These are phyloP conservation scores for Melampsora larici-populina DNA, from an alignment of 1,284 basidiomycete species.

Conservation along the genomic window DNA sequence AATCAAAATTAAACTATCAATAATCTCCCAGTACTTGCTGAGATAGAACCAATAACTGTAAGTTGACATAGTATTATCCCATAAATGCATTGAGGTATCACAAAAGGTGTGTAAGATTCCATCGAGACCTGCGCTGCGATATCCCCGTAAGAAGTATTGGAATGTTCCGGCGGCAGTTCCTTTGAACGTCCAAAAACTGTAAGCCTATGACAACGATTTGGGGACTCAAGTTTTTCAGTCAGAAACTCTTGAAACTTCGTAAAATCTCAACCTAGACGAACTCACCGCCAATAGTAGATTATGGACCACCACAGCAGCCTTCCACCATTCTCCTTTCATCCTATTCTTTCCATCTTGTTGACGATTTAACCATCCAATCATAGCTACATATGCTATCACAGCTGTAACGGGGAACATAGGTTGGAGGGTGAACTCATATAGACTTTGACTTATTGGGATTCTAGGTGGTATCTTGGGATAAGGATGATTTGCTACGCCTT, in stretches of 20 bases:
- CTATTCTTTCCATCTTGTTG: conserved; percentile 48
- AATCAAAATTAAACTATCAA: conserved; percentile 53
- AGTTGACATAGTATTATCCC: conserved; percentile 48
- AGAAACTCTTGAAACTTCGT: no score
- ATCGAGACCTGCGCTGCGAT: conserved; percentile 43
- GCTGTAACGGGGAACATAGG: conserved; percentile 24
- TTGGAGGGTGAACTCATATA: conserved; percentile 33
- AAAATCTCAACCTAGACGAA: conserved; percentile 29
- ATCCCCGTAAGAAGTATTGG: conserved; percentile 35
- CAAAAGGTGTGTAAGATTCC: conserved; percentile 52
- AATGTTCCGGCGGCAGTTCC: conserved; percentile 38
- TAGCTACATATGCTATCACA: conserved; percentile 24
- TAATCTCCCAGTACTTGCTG: conserved; percentile 53
- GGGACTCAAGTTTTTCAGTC: background rate
- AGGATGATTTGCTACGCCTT: conserved; percentile 31
- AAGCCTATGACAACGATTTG: conserved; percentile 1
- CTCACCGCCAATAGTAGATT: conserved; percentile 52
- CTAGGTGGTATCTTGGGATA: conserved; percentile 23
- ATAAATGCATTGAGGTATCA: conserved; percentile 51
- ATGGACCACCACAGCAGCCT: conserved; percentile 50
- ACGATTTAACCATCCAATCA: conserved; percentile 22
- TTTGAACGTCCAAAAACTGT: conserved; percentile 44
- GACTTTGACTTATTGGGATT: conserved; percentile 19
- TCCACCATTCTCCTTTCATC: conserved; percentile 47
- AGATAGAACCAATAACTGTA: conserved; percentile 53